Evolutionary conservation across 2,329 filamentous ascomycete species (phyloP), one percentile per base, ranked within the genome.

Genomic region (Fusarium albidum): DNA sequence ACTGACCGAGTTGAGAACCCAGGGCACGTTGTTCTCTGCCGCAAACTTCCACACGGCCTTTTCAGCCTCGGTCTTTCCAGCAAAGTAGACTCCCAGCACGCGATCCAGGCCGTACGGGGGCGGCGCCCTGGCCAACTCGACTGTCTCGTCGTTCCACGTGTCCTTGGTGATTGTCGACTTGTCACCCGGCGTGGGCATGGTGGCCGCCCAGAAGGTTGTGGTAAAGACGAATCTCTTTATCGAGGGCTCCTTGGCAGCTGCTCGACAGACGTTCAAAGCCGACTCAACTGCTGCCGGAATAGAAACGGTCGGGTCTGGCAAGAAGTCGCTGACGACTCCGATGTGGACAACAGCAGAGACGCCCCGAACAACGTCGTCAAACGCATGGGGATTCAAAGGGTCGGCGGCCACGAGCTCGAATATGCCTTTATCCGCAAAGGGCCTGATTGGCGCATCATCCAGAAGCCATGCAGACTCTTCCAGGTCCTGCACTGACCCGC

Each of bases 41-140:
- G 32, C 57, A 11, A 57, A 65, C 9, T 64, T 64, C 63, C 59
- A 65, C 4, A 65, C 37, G 1, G 63, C 63, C 17, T 57, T 64
- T n/a, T 65, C 63, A 0, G 57, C 47, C 3, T 65, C 63, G 0
- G 48, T 37, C 12, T 62, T 64, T 1, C 48, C 33, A 5, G 42
- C 59, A 3, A 57, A 31, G 9, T 59, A 59, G 0, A 59, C 49
- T 0, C 49, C 17, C 2, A 65, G 38, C 3, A 52, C 40, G 0
- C 62, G 49, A 4, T 49, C 50, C 9, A 59, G 12, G 0, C 47
- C 54, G 13, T 64, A 65, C 0, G 63, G 63, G 0, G 63, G 62
- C 1, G 63, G 63, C 9, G 60, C 52, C 31, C 54, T 52, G 1
- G 63, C 63, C 0, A 6, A 9, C 9, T 52, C 28, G 5, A 61